Evolutionary conservation across 805 yeast species (phyloP), one percentile per base, ranked within the genome.

Genomic region (Yamadazyma paraphyllophila): DNA sequence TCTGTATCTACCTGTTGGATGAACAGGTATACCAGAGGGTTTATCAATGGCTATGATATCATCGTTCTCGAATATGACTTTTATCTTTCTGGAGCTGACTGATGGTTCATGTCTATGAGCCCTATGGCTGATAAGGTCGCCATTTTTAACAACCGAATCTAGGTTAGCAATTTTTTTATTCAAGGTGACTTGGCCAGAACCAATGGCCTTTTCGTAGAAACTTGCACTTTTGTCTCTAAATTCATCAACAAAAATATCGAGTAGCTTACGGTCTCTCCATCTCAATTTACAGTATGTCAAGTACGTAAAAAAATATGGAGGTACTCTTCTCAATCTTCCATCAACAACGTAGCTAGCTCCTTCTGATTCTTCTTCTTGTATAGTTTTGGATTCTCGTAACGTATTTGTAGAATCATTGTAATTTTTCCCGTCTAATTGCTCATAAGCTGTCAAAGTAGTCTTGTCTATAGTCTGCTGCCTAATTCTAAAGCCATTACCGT

Each of bases 1-100:
- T 59, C 94, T 60, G 72, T 83, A 81, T 51, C 91, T 67, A 0
- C 98, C 99, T 0, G 97, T 85, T 3, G 99, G 98, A 62, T 94
- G 99, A 0, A 88, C 96, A 0, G 99, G 97, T 2, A 94, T 76
- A 0, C 99, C 97, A 3, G 94, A 78, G 0, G 99, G 99, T 53
- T 94, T 94, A 62, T 92, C 96, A 16, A 94, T 83, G 2, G 87
- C 95, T 4, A 94, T 72, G 16, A 89, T 61, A 41, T 85, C 78
- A 7, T 84, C 89, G 60, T 88, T 83, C 57, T 90, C 88, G 59
- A 74, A 76, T 0, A 91, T 85, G 17, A 88, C 79, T 44, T 77
- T 74, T 40, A 89, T 82, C 0, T 78, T 76, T 36, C 71, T 58
- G 44, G 85, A 65, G 7, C 77, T 68, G 2, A 91, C 91, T 0